Evolutionary conservation across 2,329 filamentous ascomycete species (phyloP).

Genomic region (Neurospora sp.): DNA sequence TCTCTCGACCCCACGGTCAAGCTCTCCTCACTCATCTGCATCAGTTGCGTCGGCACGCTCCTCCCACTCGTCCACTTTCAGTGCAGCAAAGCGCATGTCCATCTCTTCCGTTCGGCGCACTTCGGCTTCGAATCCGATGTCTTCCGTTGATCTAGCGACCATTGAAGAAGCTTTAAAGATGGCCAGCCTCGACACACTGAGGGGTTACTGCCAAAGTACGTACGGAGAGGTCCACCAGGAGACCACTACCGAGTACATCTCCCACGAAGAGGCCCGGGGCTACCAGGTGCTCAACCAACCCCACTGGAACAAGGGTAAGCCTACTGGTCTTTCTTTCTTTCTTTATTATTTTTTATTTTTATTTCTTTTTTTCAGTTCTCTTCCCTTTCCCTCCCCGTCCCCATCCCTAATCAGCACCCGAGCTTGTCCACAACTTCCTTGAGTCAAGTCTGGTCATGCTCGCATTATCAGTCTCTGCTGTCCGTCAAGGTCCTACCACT

Average conservation of each 20-base stretch:
- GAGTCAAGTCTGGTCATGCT: background rate
- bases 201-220: conserved; percentile 49
- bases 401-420: too few species aligned
- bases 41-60: conserved; percentile 38
- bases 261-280: conserved; percentile 42
- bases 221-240: conserved; percentile 47
- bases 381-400: conserved; percentile 1
- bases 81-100: conserved; percentile 35
- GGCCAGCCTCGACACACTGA: conserved; percentile 49
- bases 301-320: conserved; percentile 56
- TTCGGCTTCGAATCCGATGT: conserved; percentile 45
- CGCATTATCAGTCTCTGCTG: background rate
- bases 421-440: background rate
- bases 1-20: conserved; percentile 45
- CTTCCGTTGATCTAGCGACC: conserved; percentile 44
- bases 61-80: conserved; percentile 41
- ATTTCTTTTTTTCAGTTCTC: background rate
- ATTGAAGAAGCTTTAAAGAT: conserved; percentile 53
- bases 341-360: background rate
- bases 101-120: conserved; percentile 39
- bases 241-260: conserved; percentile 42
- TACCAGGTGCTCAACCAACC: conserved; percentile 54
- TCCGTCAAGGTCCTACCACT: background rate
- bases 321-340: conserved; percentile 2
- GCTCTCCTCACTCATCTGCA: conserved; percentile 37